phyloP scores from a whole-genome alignment of 208 protist genomes.

The Entamoeba histolytica region DNA sequence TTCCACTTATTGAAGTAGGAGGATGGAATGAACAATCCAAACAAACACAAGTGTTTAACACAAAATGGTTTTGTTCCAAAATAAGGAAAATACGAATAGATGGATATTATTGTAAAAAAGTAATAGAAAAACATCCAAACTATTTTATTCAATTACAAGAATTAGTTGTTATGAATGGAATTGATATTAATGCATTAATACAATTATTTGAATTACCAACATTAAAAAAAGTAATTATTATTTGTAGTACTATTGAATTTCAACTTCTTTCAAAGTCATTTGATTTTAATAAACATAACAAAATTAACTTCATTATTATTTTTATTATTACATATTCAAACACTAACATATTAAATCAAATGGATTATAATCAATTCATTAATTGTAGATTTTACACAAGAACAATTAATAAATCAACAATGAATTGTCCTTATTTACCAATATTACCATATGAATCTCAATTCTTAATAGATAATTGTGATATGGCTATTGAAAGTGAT shows the following conservation, averaged over 20 bases:
- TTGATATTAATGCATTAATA: no score
- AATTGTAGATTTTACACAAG: no score
- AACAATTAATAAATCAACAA: no score
- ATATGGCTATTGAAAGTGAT: no score
- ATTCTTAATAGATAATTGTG: accelerated
- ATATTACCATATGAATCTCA: no score
- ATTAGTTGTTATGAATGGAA: background rate
- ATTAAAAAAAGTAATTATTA: background rate
- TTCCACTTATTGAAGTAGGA: background rate
- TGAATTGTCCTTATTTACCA: no score
- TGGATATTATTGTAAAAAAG: background rate
- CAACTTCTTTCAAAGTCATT: background rate
- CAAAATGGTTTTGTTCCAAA: background rate
- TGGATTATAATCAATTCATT: no score
- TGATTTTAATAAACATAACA: background rate
- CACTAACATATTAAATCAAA: no score
- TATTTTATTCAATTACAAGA: background rate
- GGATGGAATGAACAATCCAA: background rate
- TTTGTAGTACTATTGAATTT: background rate
- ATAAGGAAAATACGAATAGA: background rate
- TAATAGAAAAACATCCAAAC: background rate
- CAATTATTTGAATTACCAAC: background rate
- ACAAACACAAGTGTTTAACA: background rate
- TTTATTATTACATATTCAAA: no score
- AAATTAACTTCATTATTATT: background rate